Base-by-base conservation (phyloP, 164 flowering plant species). In the Magnolia kwangsiensis region DNA sequence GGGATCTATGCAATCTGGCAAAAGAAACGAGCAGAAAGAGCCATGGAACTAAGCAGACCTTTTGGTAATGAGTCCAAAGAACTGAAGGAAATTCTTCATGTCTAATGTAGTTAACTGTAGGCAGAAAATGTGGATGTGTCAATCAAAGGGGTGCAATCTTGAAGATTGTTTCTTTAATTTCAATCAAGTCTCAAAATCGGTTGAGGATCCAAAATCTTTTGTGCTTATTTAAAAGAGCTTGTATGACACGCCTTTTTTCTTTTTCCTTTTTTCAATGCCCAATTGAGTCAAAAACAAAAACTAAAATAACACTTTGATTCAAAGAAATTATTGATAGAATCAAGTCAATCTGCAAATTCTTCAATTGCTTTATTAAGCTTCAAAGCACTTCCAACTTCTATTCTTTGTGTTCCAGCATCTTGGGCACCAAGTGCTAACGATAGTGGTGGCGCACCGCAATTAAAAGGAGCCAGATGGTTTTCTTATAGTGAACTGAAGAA, bases 381-480 rank as follows among this genome's bases (percentile, higher is more conserved):
- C 68, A 65, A 65, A 65, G 21, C 68, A 20, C 24, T 23, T 10
- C 20, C 65, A 65, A 65, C 16, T 23, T 21, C 20, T 65, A 23
- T 11, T 65, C 29, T 24, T 20, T 23, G 29, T 77, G 37, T 78
- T 78, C 37, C 84, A 91, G 95, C 89, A 67, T 91, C 95, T 14
- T 91, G 96, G 96, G 91, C 84, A 73, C 87, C 93, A 37, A 85
- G 89, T 78, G 92, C 91, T 61, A 88, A 86, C 73, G 93, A 91
- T 45, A 89, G 89, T 65, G 92, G 90, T 0, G 91, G 90, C 37
- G 91, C 92, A 72, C 95, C 91, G 19, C 91, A 89, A 67, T 76
- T 91, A 51, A 91, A 91, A 81, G 95, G 95, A 79, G 92, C 95
- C 29, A 83, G 95, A 80, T 91, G 92, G 91, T 91, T 89, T 82